Base-by-base conservation (phyloP, 768 basidiomycete species). In the Termitomyces bulborhizus region DNA sequence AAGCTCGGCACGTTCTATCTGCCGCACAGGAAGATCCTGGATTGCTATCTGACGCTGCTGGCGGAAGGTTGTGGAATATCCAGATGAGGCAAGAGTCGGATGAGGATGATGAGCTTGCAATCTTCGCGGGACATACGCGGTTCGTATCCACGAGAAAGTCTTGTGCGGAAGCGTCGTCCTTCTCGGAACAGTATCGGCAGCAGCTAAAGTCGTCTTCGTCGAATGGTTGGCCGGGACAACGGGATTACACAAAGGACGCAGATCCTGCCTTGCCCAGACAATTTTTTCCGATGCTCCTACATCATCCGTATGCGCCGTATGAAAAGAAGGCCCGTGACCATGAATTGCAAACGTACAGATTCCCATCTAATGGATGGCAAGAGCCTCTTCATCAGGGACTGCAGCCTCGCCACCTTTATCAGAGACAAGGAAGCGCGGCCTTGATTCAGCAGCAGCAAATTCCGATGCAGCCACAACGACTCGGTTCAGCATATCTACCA, bases 121-220 rank as follows among this genome's bases (percentile, higher is more conserved):
- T 89, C 43, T 84, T 88, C 61, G 81, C 85, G 0, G 88, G 87
- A 4, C 79, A 81, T 55, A 85, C 81, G 0, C 75, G 81, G 8
- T 79, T 89, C 40, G 79, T 88, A 13, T 79, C 82, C 2, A 69
- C 73, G 7, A 75, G 76, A 60, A 70, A 64, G 53, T 32, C 55
- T 60, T n/a, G 21, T 46, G 31, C n/a, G 46, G 24, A 51, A 40
- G 12, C 37, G n/a, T 53, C 16, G 15, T 49, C 40, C 6, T 46
- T 37, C 4, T 27, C 21, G 4, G 51, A 49, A 15, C 53, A 51
- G 12, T 31, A 41, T 16, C 49, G 43, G 16, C 43, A 36, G 24
- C 39, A 41, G 41, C 27, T 21, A 13, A 39, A 39, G 18, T 18
- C 32, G 4, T 29, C 27, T 7, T 26, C 36, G 18, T 27, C 32